Evolutionary conservation across 192 early-diverging fungal species (phyloP).

Genomic region (Coemansia sp.): DNA sequence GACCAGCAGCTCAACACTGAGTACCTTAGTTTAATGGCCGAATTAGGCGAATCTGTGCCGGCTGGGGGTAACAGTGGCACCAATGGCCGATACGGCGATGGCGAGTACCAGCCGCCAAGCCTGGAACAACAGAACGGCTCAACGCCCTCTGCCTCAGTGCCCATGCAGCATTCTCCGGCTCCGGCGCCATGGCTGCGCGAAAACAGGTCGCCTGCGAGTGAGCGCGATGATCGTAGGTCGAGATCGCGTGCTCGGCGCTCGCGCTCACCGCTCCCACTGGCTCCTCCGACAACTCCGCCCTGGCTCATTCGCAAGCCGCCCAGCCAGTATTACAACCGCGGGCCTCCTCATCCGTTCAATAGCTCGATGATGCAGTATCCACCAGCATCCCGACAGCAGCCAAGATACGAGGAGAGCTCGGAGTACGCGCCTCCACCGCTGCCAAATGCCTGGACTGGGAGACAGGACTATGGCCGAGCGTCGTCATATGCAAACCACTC

Average conservation of each 20-base stretch:
- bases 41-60: constrained; percentile 70
- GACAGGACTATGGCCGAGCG: background rate
- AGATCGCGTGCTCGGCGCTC: constrained; percentile 10
- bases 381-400: constrained; percentile 3
- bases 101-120: background rate
- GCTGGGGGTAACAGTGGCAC: background rate
- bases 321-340: constrained; percentile 17
- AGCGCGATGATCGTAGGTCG: constrained; percentile 1
- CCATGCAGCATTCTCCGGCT: constrained; percentile 12
- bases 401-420: background rate
- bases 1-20: constrained; percentile 88
- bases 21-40: constrained; percentile 92
- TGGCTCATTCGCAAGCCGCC: constrained; percentile 31
- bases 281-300: constrained; percentile 34
- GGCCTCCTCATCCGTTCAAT: background rate
- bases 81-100: background rate
- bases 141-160: background rate
- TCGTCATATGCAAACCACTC: background rate
- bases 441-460: background rate
- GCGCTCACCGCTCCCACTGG: constrained; percentile 25
- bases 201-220: constrained; percentile 12
- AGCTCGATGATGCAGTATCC: background rate
- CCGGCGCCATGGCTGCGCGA: constrained; percentile 33
- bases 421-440: constrained; percentile 3
- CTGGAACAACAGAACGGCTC: background rate